Percentiles rank a stretch among this genome's conserved stretches.
These are phyloP conservation scores for Pichia membranifaciens DNA, from an alignment of 805 yeast species.

Conservation along the genomic window DNA sequence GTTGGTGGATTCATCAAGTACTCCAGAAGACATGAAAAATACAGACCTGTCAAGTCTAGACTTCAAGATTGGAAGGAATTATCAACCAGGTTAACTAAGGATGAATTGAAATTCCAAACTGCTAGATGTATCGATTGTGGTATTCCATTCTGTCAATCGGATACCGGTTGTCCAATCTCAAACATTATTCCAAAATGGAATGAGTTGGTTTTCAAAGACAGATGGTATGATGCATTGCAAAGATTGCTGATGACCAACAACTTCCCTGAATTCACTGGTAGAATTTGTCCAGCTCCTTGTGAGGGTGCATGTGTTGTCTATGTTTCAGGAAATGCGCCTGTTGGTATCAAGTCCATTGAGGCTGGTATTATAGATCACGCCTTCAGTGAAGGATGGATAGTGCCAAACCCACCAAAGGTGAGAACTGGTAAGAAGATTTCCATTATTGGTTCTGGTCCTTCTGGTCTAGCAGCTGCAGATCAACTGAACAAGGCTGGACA, in stretches of 20 bases:
- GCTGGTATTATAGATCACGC: constrained; percentile 95
- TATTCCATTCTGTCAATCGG: constrained; percentile 97
- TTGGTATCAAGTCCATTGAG: constrained; percentile 93
- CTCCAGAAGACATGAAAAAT: constrained; percentile 79
- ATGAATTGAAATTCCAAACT: constrained; percentile 84
- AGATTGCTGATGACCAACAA: constrained; percentile 92
- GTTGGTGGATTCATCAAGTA: constrained; percentile 91
- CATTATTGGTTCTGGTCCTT: constrained; percentile 92
- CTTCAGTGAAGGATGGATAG: constrained; percentile 94
- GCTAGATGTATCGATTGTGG: constrained; percentile 99
- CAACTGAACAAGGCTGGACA: constrained; percentile 97
- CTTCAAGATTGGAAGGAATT: constrained; percentile 90
- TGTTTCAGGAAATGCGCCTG: constrained; percentile 89
- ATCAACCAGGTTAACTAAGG: constrained; percentile 71
- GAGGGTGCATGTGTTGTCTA: constrained; percentile 88
- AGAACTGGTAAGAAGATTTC: constrained; percentile 88
- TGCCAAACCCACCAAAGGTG: constrained; percentile 66
- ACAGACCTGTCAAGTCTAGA: constrained; percentile 72
- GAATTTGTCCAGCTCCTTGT: constrained; percentile 99
- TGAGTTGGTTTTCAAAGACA: constrained; percentile 88
- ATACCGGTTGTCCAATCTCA: constrained; percentile 96
- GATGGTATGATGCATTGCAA: constrained; percentile 92
- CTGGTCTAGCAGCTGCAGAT: constrained; percentile 96
- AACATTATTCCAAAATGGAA: constrained; percentile 98
- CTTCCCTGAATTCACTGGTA: constrained; percentile 97